Conservation (phyloP, 129 eudicot genomes). For the Artemisia tridentata region DNA sequence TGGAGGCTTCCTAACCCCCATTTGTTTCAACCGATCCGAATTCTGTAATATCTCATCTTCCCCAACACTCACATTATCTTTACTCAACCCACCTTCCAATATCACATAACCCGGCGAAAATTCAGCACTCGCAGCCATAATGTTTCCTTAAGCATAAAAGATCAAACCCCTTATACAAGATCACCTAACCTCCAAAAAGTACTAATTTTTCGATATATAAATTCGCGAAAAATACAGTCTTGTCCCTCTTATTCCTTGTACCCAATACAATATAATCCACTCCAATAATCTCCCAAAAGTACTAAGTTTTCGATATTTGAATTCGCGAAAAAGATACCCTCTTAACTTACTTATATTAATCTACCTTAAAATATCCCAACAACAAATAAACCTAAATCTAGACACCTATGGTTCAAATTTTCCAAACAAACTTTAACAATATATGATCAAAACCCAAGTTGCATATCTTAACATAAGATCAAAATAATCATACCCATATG, state of each 20-base stretch:
- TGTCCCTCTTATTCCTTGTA: background rate
- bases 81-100: conserved; percentile 44
- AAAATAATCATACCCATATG: background rate
- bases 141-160: conserved; percentile 31
- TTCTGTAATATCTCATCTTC: conserved; percentile 50
- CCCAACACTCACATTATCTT: conserved; percentile 32
- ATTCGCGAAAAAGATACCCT: too few relatives aligned
- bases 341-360: background rate
- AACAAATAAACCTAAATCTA: conserved; percentile 13
- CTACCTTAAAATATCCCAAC: background rate
- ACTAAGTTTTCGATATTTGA: too few relatives aligned
- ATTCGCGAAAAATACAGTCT: background rate
- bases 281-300: conserved; percentile 11
- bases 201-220: background rate
- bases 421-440: conserved; percentile 8
- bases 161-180: conserved; percentile 11
- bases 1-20: conserved; percentile 55
- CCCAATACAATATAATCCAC: conserved; percentile 4
- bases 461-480: background rate
- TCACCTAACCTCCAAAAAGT: conserved; percentile 9
- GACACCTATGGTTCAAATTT: conserved; percentile 10
- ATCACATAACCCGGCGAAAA: conserved; percentile 47
- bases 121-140: conserved; percentile 78
- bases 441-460: conserved; percentile 13
- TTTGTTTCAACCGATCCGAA: conserved; percentile 51